Evolutionary conservation across 805 yeast genomes (phyloP), one percentile per base, ranked within the genome.

Genomic region (Starmerella vaccinii): DNA sequence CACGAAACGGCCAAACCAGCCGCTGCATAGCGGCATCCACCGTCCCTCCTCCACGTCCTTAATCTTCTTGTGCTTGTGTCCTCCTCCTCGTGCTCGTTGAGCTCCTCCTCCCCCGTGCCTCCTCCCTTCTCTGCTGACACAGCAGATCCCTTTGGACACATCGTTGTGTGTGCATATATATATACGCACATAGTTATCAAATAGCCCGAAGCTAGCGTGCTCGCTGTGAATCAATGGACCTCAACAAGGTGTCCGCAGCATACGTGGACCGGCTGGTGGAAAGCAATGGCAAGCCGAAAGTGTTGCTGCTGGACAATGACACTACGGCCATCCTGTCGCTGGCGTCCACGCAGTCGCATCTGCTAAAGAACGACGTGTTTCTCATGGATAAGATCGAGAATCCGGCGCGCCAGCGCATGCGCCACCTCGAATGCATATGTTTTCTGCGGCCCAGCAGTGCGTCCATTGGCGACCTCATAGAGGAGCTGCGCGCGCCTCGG

Each of bases 281-380:
- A 29, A 60, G 57, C 37, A 69, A 66, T n/a, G 61, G 64, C 46
- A 65, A 63, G 54, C 80, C 89, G 52, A 78, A 78, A 57, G 95
- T 89, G 26, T 71, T 92, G 33, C 71, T 92, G 35, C 73, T 92
- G 50, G 98, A 92, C 63, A 71, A 76, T 46, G 73, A 74, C 56
- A 90, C 98, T 2, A 84, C 94, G 5, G 74, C 88, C 0, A 79
- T 88, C 22, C 77, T 92, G 21, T 87, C 97, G n/a, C 74, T 92
- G 76, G 80, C 84, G 59, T 78, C 94, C 26, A 84, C 96, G 2
- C 98, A 92, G 64, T 81, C 94, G 2, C 84, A 81, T 50, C 72
- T 92, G 41, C 73, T 92, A 34, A 79, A 82, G 57, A 77, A 85
- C 58, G 95, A 90, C 55, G 77, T 92, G n/a, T 87, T 84, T 53